Base-by-base conservation (phyloP, 805 yeast genomes). In the Candida insectalens region DNA sequence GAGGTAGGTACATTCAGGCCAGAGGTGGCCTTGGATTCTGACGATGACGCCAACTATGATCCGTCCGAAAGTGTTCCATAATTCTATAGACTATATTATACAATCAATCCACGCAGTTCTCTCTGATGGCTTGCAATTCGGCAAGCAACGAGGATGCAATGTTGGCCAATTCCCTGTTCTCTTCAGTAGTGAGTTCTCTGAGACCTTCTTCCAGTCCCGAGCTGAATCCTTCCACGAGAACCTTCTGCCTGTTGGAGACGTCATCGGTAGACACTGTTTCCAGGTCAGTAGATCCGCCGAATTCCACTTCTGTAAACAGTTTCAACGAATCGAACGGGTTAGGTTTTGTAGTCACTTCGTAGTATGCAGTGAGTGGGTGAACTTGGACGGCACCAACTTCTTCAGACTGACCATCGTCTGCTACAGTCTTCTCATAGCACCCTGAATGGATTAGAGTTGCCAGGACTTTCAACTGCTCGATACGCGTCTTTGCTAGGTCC, bases 251-350 rank as follows among this genome's bases (percentile, higher is more conserved):
- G 2, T 79, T 73, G 4, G 60, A 58, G 22, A 61, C 51, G 51
- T 82, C 89, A 42, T 81, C 88, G 14, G 83, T 70, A 1, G 43
- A 32, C 33, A 40, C 38, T 4, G 39, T 38, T 22, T 42, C 44
- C 7, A 40, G 29, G 19, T 35, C 37, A 20, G 25, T 28, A 19
- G 26, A 19, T 9, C 32, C 36, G 12, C 26, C 36, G 22, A 19
- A 13, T 23, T 35, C 32, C n/a, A 33, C 34, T 10, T 32, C 27
- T 13, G 40, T 59, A 47, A 75, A 79, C 19, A 84, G 58, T 45
- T 74, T 75, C 41, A 84, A 55, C 34, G 74, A 70, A 6, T 74
- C 69, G 50, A 58, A 85, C 2, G 89, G 83, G 40, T 74, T 72
- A 0, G 89, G 71, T 3, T 61, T 62, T 1, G 55, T 49, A 1